Percentiles rank a stretch among this genome's conserved stretches.
phyloP scores from a whole-genome alignment of 2,329 filamentous ascomycete species.

The Pestalotiopsis fici region DNA sequence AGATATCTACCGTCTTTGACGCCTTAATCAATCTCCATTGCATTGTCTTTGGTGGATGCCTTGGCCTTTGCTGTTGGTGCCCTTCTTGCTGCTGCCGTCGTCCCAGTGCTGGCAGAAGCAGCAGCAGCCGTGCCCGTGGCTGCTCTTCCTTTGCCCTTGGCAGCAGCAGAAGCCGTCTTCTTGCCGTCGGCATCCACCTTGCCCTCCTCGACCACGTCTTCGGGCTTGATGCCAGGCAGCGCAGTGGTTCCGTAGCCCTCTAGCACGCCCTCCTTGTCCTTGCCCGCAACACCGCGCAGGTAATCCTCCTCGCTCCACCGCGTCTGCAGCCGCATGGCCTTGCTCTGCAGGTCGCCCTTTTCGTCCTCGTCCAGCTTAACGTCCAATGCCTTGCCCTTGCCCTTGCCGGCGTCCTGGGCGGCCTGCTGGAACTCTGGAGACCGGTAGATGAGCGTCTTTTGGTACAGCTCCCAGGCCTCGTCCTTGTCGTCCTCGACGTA shows the following conservation, averaged over 20 bases:
- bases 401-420: constrained; percentile 17
- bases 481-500: constrained; percentile 82
- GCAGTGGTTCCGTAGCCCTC: constrained; percentile 20
- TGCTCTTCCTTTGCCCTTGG: constrained; percentile 25
- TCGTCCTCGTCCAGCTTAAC: constrained; percentile 18
- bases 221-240: constrained; percentile 13
- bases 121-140: background rate
- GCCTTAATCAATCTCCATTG: constrained; percentile 5
- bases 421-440: constrained; percentile 12
- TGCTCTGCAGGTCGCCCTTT: constrained; percentile 15
- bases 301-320: constrained; percentile 30
- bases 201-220: constrained; percentile 17
- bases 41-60: background rate
- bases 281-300: constrained; percentile 30
- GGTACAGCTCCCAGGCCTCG: constrained; percentile 75
- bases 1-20: too few species aligned
- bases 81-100: constrained; percentile 9
- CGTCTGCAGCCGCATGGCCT: constrained; percentile 19
- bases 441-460: constrained; percentile 67
- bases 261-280: constrained; percentile 23
- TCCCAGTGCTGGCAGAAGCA: background rate
- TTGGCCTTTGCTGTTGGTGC: constrained; percentile 1
- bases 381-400: constrained; percentile 19
- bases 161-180: constrained; percentile 15
- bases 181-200: constrained; percentile 20